Percentiles rank a stretch among this genome's conserved stretches.
Conservation (phyloP, 495 filamentous ascomycete genomes). For the Neurospora cerealis region DNA sequence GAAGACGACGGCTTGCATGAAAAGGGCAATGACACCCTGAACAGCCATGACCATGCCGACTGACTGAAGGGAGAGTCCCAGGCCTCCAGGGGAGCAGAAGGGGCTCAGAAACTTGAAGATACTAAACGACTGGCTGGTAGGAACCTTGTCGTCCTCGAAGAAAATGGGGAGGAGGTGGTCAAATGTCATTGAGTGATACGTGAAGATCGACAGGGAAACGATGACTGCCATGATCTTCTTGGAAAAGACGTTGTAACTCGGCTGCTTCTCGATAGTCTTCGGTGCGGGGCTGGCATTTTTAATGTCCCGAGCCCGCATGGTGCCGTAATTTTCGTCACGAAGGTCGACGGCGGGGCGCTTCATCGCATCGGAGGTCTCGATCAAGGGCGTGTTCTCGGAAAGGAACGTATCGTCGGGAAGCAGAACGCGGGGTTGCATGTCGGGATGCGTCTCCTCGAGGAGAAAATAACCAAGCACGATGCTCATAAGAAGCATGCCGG, state of each 20-base stretch:
- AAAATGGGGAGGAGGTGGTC: constrained; percentile 80
- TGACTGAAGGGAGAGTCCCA: constrained; percentile 61
- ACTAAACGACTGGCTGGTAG: constrained; percentile 10
- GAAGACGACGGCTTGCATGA: constrained; percentile 70
- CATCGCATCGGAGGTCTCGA: constrained; percentile 61
- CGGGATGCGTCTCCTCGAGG: constrained; percentile 72
- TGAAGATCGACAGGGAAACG: constrained; percentile 68
- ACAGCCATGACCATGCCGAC: constrained; percentile 73
- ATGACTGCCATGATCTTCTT: constrained; percentile 60
- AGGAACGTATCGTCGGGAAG: constrained; percentile 44
- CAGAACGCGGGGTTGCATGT: constrained; percentile 54
- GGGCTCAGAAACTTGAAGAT: constrained; percentile 16
- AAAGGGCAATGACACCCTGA: constrained; percentile 68
- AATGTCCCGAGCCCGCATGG: constrained; percentile 53
- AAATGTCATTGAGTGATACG: constrained; percentile 81
- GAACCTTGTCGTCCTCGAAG: constrained; percentile 55
- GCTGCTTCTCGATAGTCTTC: constrained; percentile 23
- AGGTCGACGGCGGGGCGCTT: constrained; percentile 61
- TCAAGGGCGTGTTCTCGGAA: constrained; percentile 55
- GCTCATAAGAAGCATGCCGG: constrained; percentile 58
- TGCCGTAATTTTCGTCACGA: constrained; percentile 67
- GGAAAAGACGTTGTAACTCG: constrained; percentile 44
- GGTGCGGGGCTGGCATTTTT: constrained; percentile 21
- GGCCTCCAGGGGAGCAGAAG: constrained; percentile 59
- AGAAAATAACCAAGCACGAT: constrained; percentile 65